Evolutionary conservation across 306 rosid species (phyloP), one percentile per base, ranked within the genome.

Genomic region (Fragaria iinumae): DNA sequence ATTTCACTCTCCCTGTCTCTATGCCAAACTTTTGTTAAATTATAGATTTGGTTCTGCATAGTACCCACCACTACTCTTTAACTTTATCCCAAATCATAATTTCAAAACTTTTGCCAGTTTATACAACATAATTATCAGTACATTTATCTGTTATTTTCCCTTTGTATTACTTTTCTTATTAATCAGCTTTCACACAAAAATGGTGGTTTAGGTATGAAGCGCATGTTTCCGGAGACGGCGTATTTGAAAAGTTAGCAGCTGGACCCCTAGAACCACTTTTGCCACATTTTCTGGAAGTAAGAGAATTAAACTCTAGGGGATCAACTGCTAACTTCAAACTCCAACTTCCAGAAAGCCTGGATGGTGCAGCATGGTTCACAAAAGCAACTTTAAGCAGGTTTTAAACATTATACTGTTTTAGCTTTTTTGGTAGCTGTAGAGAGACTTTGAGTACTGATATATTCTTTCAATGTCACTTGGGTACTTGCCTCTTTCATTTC

Each of bases 311-410:
- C 72, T 83, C 86, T 25, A 85, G 84, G 72, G 97, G 93, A 73
- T 81, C 80, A 75, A 86, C 87, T 86, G 83, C 91, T 53, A 79
- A 81, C 76, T 82, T 84, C 72, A 91, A 83, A 71, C 91, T 95
- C 65, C 73, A 80, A 75, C 85, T 81, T 36, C 95, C 90, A 3
- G 88, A 81, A 84, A 81, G 81, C 74, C 78, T 83, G 83, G 85
- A 50, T 60, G 85, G 83, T 79, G 84, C 84, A 76, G 84, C 89
- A 65, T 95, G 97, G 97, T 92, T 95, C 85, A 87, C 97, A 69
- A 95, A 89, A 89, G 82, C 87, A 67, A 89, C 91, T 76, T 72
- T 95, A 49, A 89, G 60, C 83, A 92, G 98, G 98, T 95, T 87
- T 77, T 50, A 79, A 69, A 71, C 80, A 60, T 76, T 45, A 63